A percentile compares a stretch with the other conserved stretches of the same genome.
Evolutionary conservation across 2,329 filamentous ascomycete species (phyloP).

Genomic region (Orbilia blumenaviensis): DNA sequence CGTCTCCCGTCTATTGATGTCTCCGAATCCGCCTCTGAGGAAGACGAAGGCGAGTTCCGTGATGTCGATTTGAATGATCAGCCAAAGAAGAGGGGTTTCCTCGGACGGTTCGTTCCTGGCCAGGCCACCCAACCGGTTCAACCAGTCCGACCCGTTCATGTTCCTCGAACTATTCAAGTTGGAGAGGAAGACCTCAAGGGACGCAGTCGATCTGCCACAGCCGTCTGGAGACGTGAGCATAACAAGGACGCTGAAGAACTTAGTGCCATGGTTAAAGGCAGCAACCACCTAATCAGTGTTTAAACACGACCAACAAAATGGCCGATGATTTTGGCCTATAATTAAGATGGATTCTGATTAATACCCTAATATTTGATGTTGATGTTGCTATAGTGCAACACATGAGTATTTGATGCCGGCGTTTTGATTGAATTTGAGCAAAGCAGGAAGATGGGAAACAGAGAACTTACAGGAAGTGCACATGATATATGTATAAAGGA

Average conservation of each 20-base stretch:
- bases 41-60: constrained; percentile 76
- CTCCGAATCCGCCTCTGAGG: constrained; percentile 66
- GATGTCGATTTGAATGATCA: constrained; percentile 89
- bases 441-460: neutral
- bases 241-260: constrained; percentile 50
- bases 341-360: neutral
- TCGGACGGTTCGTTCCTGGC: constrained; percentile 74
- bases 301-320: neutral
- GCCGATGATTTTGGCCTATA: neutral
- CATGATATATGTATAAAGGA: neutral
- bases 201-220: constrained; percentile 33
- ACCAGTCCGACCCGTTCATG: neutral
- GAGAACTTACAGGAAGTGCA: constrained; percentile 4
- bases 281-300: constrained; percentile 48
- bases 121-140: neutral
- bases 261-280: constrained; percentile 50
- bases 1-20: constrained; percentile 71
- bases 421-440: constrained; percentile 5
- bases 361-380: constrained; percentile 12
- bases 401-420: neutral
- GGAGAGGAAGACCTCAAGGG: constrained; percentile 24
- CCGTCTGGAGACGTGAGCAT: constrained; percentile 46
- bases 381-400: neutral
- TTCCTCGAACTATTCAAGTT: neutral
- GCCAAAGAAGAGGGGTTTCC: constrained; percentile 79